Base-by-base conservation (phyloP, 345 rosid species). In the Salix udensis region DNA sequence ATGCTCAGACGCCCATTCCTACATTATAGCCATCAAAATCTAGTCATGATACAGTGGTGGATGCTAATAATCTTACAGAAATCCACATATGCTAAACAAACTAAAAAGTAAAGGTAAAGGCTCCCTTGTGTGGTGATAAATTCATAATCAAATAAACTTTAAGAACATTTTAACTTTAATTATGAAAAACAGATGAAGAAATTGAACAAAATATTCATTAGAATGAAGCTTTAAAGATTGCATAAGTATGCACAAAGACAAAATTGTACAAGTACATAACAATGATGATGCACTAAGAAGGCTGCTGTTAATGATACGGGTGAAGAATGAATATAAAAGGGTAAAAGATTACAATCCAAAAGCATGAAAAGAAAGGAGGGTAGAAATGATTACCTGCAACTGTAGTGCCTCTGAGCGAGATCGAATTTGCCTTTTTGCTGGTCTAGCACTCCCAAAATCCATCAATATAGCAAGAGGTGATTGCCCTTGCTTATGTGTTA, bases 1-100 rank as follows among this genome's bases (percentile, higher is more conserved):
- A 85, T 96, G 98, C 80, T 92, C 95, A 67, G 97, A 78, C 82
- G 99, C 92, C 99, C 99, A 94, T 82, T 96, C 99, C 98, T 96
- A 77, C 37, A 75, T 10, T 67, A 73, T 34, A 71, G 67, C 62
- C 69, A 71, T 40, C 55, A 37, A 65, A 34, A 10, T 30, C n/a
- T 40, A 68, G 67, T 68, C 71, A 77, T 18, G 19, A 62, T 52
- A 64, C n/a, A 61, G 16, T 61, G 24, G 53, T 15, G n/a, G 52
- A 42, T 68, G 31, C 31, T 23, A 39, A 68, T 28, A 34, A 64
- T 58, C 62, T 58, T n/a, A 58, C 62, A 58, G 62, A 58, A 58
- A n/a, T 23, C 28, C 15, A 58, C 26, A n/a, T 13, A 31, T 7
- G 40, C 19, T 42, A 66, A 55, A 18, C 53, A 75, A 42, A 39